Percentiles rank a stretch among this genome's conserved stretches.
phyloP scores from a whole-genome alignment of 441 rosid species.

The Aleurites moluccanus region DNA sequence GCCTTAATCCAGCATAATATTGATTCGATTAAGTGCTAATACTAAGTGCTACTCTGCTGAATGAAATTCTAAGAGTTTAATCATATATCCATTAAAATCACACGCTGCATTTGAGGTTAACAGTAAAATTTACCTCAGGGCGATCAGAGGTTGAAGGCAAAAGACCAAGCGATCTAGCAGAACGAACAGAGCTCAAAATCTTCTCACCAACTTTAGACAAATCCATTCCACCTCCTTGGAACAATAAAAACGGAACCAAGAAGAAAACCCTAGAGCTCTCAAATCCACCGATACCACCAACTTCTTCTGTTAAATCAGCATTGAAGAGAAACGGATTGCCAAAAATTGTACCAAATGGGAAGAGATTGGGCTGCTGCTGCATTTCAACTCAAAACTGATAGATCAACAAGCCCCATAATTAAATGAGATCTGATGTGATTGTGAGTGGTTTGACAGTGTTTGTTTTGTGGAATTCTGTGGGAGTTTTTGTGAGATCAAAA shows the following conservation, averaged over 20 bases:
- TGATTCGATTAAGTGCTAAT: no score
- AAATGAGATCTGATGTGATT: constrained; percentile 23
- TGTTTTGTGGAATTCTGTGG: no score
- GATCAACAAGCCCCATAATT: constrained; percentile 34
- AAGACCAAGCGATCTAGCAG: constrained; percentile 82
- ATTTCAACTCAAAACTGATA: constrained; percentile 47
- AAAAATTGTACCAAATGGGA: constrained; percentile 63
- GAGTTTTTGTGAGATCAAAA: no score
- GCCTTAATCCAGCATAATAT: no score
- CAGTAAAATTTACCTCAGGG: constrained; percentile 56
- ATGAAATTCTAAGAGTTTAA: no score
- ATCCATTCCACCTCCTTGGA: constrained; percentile 88
- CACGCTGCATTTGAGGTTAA: background rate
- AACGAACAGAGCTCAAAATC: constrained; percentile 86
- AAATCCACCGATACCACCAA: constrained; percentile 43
- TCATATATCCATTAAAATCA: background rate
- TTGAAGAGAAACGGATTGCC: constrained; percentile 67
- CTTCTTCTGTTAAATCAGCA: constrained; percentile 64
- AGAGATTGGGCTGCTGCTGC: constrained; percentile 72
- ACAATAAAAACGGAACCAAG: constrained; percentile 65
- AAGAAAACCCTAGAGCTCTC: constrained; percentile 79
- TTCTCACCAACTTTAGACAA: constrained; percentile 90
- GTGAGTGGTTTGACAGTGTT: background rate
- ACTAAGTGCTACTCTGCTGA: no score
- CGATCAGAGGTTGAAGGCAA: constrained; percentile 79